Evolutionary conservation across 139 green algal genomes (phyloP), one percentile per base, ranked within the genome.

Genomic region (Bryopsis sp.): DNA sequence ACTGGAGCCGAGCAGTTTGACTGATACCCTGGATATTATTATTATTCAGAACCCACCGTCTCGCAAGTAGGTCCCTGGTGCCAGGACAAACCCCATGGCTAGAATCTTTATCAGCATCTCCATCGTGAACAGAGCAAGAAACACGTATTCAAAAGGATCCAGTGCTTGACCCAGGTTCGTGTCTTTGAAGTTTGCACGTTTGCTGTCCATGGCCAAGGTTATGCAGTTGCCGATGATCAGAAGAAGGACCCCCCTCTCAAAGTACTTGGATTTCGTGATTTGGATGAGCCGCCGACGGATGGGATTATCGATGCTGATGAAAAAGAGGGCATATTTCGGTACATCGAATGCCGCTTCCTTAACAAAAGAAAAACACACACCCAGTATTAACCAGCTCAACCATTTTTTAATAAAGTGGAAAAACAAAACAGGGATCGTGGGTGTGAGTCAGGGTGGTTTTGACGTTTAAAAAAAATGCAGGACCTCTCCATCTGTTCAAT

Each of bases 31-130:
- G 54, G 24, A 11, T 28, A 31, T 34, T n/a, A n/a, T n/a, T n/a
- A n/a, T n/a, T n/a, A n/a, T n/a, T n/a, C n/a, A n/a, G n/a, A n/a
- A n/a, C 78, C 63, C 58, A 85, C 79, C 80, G 32, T 79, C 71
- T 26, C 81, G 74, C 29, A 87, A 48, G 60, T 87, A 87, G 1
- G 76, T 72, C 2, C 76, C 76, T 8, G 70, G 67, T 5, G 39
- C 67, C n/a, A 63, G 2, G 1, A 81, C 11, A 1, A 85, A 64
- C 19, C 71, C 74, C 34, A 78, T 32, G 1, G 72, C 71, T 6
- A 82, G 50, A 2, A 81, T 72, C 75, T 88, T 88, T 24, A 88
- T 36, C 0, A 87, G 2, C 71, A 86, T 75, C 73, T 93, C 87
- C 29, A 72, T 8, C 0, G 78, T 39, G 48, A 89, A 90, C 26